These are phyloP conservation scores for Cyclotella baltica DNA, from an alignment of 108 stramenopile genomes.

Conservation along the genomic window DNA sequence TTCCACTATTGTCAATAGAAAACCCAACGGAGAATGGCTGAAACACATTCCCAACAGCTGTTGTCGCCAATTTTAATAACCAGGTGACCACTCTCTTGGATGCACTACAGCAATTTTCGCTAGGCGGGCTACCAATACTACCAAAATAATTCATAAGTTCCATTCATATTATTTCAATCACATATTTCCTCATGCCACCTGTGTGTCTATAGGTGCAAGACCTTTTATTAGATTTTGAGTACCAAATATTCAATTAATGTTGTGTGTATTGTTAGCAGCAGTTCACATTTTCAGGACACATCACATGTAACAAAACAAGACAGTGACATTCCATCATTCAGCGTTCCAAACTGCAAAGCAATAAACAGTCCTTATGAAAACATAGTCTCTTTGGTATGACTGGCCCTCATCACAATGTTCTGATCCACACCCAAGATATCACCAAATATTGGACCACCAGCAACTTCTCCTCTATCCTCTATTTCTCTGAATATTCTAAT, in stretches of 20 bases:
- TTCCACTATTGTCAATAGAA: too few species aligned
- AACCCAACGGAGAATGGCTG: too few species aligned
- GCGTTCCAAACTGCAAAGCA: not conserved
- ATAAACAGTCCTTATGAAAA: not conserved
- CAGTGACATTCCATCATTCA: constrained; percentile 5
- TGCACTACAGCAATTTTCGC: not conserved
- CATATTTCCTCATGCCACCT: too few species aligned
- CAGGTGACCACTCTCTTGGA: too few species aligned
- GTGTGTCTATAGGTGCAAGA: too few species aligned
- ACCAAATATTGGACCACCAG: constrained; percentile 68
- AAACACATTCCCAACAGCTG: too few species aligned
- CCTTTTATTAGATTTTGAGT: too few species aligned
- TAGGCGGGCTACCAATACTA: not conserved
- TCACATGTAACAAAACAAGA: not conserved
- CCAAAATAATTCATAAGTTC: too few species aligned
- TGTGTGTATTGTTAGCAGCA: not conserved
- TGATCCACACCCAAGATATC: constrained; percentile 69
- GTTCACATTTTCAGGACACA: not conserved
- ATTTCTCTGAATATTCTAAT: constrained; percentile 78
- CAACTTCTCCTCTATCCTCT: constrained; percentile 61
- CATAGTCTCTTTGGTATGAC: constrained; percentile 49
- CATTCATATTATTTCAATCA: too few species aligned
- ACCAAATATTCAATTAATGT: too few species aligned
- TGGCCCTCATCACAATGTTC: constrained; percentile 61
- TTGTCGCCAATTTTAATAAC: too few species aligned